phyloP scores from a whole-genome alignment of 208 protist species.

The Acanthamoeba quina region DNA sequence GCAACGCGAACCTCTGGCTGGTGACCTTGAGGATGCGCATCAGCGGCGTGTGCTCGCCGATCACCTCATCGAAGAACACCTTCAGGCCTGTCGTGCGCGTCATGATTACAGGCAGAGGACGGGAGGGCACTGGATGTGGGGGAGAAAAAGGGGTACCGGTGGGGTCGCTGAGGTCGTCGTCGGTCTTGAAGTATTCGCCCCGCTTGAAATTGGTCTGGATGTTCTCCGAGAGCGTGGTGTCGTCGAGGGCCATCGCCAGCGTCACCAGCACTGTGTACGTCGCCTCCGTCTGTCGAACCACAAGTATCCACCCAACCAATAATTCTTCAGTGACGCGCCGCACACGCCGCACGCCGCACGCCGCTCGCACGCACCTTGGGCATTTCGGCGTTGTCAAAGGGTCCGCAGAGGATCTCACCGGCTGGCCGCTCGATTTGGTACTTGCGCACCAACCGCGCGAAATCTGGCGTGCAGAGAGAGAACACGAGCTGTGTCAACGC shows the following conservation, averaged over 20 bases:
- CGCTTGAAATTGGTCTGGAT: background rate
- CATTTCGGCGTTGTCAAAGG: slow-evolving; percentile 19
- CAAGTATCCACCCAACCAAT: too few relatives aligned
- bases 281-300: background rate
- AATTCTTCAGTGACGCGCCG: too few relatives aligned
- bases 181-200: slow-evolving; percentile 10
- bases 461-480: background rate
- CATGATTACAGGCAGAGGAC: background rate
- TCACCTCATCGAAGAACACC: slow-evolving; percentile 41
- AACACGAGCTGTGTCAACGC: too few relatives aligned
- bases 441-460: slow-evolving; percentile 25
- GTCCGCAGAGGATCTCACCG: slow-evolving; percentile 30
- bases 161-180: slow-evolving; percentile 19
- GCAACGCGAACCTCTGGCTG: slow-evolving; percentile 18
- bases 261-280: slow-evolving; percentile 36
- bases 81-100: background rate
- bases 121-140: background rate
- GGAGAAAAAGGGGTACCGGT: background rate
- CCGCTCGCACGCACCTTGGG: background rate
- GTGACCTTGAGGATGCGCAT: slow-evolving; percentile 61
- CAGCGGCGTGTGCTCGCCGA: slow-evolving; percentile 4
- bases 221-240: background rate
- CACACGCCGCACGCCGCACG: too few relatives aligned
- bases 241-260: slow-evolving; percentile 50
- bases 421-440: slow-evolving; percentile 48